phyloP scores from a whole-genome alignment of 179 eudicot genomes.

The Corrigiola litoralis region DNA sequence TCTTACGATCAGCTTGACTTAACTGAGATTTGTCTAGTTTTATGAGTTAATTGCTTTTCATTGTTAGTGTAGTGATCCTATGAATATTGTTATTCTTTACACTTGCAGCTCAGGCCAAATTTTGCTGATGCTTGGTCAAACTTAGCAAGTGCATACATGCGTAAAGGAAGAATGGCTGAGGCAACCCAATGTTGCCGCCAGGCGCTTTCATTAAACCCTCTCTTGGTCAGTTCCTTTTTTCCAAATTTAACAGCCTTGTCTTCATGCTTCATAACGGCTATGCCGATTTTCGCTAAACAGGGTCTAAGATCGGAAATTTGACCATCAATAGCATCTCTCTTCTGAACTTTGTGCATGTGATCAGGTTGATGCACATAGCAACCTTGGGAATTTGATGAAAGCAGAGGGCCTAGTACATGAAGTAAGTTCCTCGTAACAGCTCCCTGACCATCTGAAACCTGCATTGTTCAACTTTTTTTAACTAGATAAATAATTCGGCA shows the following conservation, averaged over 20 bases:
- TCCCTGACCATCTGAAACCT: too few relatives aligned
- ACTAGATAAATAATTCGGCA: too few relatives aligned
- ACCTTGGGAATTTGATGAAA: slow-evolving; percentile 94
- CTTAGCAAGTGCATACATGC: slow-evolving; percentile 92
- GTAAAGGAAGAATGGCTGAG: slow-evolving; percentile 84
- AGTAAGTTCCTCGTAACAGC: slow-evolving; percentile 38
- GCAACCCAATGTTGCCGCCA: slow-evolving; percentile 96
- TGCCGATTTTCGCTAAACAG: background rate
- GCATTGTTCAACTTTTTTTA: too few relatives aligned
- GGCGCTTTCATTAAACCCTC: slow-evolving; percentile 88
- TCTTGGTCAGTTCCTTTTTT: slow-evolving; percentile 42
- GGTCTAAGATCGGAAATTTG: background rate
- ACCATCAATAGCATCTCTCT: background rate
- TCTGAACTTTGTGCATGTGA: slow-evolving; percentile 3
- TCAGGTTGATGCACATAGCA: slow-evolving; percentile 95
- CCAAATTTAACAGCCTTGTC: background rate
- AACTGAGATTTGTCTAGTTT: too few relatives aligned
- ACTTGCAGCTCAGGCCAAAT: slow-evolving; percentile 77
- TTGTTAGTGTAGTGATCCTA: background rate
- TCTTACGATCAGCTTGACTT: too few relatives aligned
- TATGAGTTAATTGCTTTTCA: background rate
- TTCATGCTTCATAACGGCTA: background rate
- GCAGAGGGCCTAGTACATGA: slow-evolving; percentile 89
- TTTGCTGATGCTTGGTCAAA: slow-evolving; percentile 99
- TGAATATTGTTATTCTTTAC: background rate